Percentiles rank a stretch among this genome's conserved stretches.
Evolutionary conservation across 2,329 filamentous ascomycete species (phyloP).

Genomic region (Pseudogymnoascus sp.): DNA sequence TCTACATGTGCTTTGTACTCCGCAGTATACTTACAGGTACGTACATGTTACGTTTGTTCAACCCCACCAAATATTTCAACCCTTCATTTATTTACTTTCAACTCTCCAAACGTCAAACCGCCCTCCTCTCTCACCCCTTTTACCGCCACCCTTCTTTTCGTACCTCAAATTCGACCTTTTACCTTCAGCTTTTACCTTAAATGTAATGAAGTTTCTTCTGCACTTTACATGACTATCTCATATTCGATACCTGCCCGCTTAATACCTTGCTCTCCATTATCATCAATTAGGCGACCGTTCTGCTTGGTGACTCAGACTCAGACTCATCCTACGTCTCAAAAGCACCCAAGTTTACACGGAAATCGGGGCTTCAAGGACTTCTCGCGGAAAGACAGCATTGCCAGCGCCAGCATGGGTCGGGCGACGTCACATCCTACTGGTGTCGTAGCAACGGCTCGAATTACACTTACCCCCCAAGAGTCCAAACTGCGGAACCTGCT

Average conservation of each 20-base stretch:
- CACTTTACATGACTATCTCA: neutral
- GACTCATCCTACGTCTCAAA: neutral
- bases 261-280: neutral
- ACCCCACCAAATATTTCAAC: constrained; percentile 1
- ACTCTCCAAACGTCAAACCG: neutral
- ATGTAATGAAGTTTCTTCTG: constrained; percentile 1
- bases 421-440: neutral
- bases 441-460: constrained; percentile 23
- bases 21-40: neutral
- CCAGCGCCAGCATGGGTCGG: neutral
- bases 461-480: constrained; percentile 63
- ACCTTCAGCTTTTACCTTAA: neutral
- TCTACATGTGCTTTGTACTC: neutral
- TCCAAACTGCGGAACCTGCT: constrained; percentile 65
- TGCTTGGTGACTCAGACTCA: neutral
- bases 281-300: neutral
- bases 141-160: neutral
- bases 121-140: neutral
- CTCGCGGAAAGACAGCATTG: neutral
- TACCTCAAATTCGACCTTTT: neutral
- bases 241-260: neutral
- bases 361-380: neutral
- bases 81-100: neutral
- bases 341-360: neutral
- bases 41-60: neutral